phyloP scores from a whole-genome alignment of 2,329 filamentous ascomycete genomes.

The Hirsutella rhossiliensis region DNA sequence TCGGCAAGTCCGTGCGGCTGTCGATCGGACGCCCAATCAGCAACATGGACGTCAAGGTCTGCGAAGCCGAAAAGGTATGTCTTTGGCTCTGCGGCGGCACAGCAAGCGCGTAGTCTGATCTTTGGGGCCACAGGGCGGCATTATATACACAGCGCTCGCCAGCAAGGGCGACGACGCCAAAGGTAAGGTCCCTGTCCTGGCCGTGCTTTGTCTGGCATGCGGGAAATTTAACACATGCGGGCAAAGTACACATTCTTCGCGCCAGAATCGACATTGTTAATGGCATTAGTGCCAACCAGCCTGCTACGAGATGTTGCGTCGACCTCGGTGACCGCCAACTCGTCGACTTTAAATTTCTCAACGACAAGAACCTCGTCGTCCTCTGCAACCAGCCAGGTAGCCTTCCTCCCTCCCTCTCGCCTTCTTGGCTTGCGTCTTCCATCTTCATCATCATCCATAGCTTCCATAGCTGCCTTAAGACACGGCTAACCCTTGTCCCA shows the following conservation, averaged over 20 bases:
- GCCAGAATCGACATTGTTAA: constrained; percentile 40
- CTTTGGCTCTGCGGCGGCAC: not conserved
- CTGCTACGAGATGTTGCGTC: constrained; percentile 26
- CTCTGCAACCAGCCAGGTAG: constrained; percentile 35
- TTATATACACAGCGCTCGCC: constrained; percentile 28
- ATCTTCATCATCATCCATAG: not conserved
- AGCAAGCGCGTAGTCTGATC: not conserved
- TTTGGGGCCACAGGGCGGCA: constrained; percentile 15
- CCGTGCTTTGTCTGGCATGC: too few species aligned
- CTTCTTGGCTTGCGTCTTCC: not conserved
- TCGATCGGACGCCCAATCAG: constrained; percentile 30
- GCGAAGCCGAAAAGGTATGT: constrained; percentile 20
- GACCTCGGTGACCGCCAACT: constrained; percentile 30
- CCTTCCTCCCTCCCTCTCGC: not conserved
- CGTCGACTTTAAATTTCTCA: constrained; percentile 56
- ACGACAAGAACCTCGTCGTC: constrained; percentile 47
- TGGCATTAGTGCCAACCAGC: constrained; percentile 39
- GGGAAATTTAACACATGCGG: constrained; percentile 1
- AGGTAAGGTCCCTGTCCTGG: constrained; percentile 15
- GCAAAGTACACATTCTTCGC: constrained; percentile 45
- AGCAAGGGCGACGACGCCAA: constrained; percentile 22
- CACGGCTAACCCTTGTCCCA: constrained; percentile 2
- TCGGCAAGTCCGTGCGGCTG: constrained; percentile 42
- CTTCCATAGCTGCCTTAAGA: not conserved
- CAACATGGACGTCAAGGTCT: constrained; percentile 48